phyloP scores from a whole-genome alignment of 352 stramenopile species.

The Phytophthora uliginosa region DNA sequence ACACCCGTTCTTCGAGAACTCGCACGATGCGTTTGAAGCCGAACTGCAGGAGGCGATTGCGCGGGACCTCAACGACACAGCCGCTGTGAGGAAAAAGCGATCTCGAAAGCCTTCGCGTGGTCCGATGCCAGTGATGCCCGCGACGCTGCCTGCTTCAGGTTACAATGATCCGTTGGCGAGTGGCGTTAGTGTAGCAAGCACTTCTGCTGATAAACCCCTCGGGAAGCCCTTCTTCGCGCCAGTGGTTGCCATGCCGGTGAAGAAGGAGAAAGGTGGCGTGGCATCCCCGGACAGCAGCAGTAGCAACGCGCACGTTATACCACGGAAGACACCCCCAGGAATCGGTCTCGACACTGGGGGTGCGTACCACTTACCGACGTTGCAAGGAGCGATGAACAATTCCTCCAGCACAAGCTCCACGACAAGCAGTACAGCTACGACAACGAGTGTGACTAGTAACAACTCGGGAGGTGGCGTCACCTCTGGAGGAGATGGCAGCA shows the following conservation, averaged over 20 bases:
- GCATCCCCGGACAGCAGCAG: slow-evolving; percentile 15
- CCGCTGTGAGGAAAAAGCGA: slow-evolving; percentile 69
- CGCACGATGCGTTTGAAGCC: slow-evolving; percentile 61
- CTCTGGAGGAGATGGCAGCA: slow-evolving; percentile 19
- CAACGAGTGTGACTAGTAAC: slow-evolving; percentile 18
- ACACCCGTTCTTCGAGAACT: slow-evolving; percentile 79
- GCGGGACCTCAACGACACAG: slow-evolving; percentile 71
- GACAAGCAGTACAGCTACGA: slow-evolving; percentile 32
- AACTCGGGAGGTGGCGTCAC: slow-evolving; percentile 6
- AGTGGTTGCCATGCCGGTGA: slow-evolving; percentile 24
- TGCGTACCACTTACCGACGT: slow-evolving; percentile 44
- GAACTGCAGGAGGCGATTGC: slow-evolving; percentile 81
- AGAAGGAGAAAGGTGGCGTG: slow-evolving; percentile 33
- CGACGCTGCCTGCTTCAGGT: slow-evolving; percentile 5
- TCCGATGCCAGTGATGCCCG: slow-evolving; percentile 25
- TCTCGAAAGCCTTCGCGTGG: slow-evolving; percentile 50
- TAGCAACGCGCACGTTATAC: slow-evolving; percentile 18
- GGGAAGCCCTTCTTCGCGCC: slow-evolving; percentile 42
- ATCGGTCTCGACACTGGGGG: slow-evolving; percentile 11
- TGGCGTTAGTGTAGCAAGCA: neutral
- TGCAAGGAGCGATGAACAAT: slow-evolving; percentile 40
- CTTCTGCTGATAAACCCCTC: slow-evolving; percentile 21
- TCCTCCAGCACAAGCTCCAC: slow-evolving; percentile 45
- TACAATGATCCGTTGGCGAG: slow-evolving; percentile 27
- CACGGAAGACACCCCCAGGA: slow-evolving; percentile 29